Evolutionary conservation across 2,329 filamentous ascomycete genomes (phyloP), one percentile per base, ranked within the genome.

Genomic region (Aspergillus arachidicola): DNA sequence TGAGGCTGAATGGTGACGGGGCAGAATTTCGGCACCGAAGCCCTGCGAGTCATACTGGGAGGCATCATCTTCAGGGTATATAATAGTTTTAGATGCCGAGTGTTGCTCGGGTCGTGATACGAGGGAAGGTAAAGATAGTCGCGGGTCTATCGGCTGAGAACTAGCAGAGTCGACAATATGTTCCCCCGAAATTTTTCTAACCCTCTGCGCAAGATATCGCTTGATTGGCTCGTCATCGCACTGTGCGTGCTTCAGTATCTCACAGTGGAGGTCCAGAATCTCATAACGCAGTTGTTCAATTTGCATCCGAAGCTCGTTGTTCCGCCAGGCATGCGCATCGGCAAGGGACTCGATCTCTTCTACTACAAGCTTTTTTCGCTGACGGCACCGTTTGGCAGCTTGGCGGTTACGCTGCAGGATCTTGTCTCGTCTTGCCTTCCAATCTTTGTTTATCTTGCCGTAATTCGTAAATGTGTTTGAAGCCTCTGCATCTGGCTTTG

Each of bases 151-250:
- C 12, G 51, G 19, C 19, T 21, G 28, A 34, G 30, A 19, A 28
- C n/a, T 54, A 19, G 10, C 12, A 3, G 30, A 4, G 10, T 23
- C 19, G 21, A 19, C 19, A 6, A 10, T 23, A 14, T 36, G 30
- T 3, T 23, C 51, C n/a, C 21, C 51, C 3, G 51, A 54, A 10
- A 54, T 54, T n/a, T 54, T 36, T 23, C 51, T 54, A 10, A 54
- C 30, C 11, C 51, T 54, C 32, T 36, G 51, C 9, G 19, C 9
- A 26, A 54, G 19, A 26, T 54, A 54, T 23, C 30, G 51, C n/a
- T 54, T 54, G 16, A 54, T 54, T 30, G 51, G 51, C 51, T 54
- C 51, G 7, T 54, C 30, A 32, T 54, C 51, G 6, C 51, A 54
- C 10, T 54, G 51, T n/a, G 51, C 30, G n/a, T 54, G 51, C 16